Percentiles rank a stretch among this genome's conserved stretches.
phyloP scores from a whole-genome alignment of 177 flowering plant species.

The Vitis hybrid region DNA sequence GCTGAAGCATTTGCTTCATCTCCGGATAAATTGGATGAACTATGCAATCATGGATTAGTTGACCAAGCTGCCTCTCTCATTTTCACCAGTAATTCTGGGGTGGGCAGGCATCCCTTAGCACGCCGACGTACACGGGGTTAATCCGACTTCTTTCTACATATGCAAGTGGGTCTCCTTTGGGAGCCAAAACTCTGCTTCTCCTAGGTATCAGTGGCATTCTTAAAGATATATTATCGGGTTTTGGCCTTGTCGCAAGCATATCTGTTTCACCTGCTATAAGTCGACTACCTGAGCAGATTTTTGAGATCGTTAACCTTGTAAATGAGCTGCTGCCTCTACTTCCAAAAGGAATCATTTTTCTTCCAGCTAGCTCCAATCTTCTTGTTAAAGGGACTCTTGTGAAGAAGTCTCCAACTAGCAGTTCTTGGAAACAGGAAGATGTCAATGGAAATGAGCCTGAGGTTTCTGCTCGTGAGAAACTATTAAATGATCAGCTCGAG shows the following conservation, averaged over 20 bases:
- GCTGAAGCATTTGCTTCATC: conserved; percentile 94
- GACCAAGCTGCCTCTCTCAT: conserved; percentile 91
- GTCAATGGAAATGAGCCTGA: conserved; percentile 52
- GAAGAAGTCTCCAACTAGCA: conserved; percentile 51
- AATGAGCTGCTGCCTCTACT: conserved; percentile 98
- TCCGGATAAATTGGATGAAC: conserved; percentile 86
- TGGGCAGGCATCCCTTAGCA: conserved; percentile 91
- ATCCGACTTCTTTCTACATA: conserved; percentile 91
- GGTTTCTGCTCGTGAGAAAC: conserved; percentile 74
- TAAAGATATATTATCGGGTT: conserved; percentile 85
- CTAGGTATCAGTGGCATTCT: conserved; percentile 96
- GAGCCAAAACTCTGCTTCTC: conserved; percentile 85
- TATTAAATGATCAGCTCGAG: conserved; percentile 88
- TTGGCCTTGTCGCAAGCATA: conserved; percentile 66
- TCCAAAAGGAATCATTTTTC: conserved; percentile 89
- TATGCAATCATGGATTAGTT: conserved; percentile 94
- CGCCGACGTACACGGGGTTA: conserved; percentile 94
- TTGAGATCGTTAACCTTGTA: conserved; percentile 95
- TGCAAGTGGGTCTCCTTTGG: conserved; percentile 91
- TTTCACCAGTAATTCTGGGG: conserved; percentile 76
- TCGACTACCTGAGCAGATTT: conserved; percentile 96
- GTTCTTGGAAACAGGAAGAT: conserved; percentile 71
- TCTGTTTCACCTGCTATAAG: conserved; percentile 93
- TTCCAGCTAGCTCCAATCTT: conserved; percentile 63
- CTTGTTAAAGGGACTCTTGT: conserved; percentile 62